Conservation (phyloP, 2,329 filamentous ascomycete species). For the Colletotrichum spaethianum region DNA sequence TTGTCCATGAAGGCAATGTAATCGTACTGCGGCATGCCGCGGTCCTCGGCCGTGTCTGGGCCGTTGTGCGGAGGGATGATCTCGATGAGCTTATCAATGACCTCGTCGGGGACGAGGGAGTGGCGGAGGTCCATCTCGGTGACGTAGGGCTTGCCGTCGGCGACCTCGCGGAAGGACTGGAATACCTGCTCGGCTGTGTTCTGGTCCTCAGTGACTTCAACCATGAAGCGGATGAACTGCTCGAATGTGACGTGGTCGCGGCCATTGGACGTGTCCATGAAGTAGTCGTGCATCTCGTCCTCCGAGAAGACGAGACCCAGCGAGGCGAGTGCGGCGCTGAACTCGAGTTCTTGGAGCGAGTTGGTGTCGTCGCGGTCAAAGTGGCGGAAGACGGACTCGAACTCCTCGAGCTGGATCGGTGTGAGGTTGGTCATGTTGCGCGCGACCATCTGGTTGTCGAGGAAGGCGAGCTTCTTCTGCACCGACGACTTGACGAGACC, state of each 20-base stretch:
- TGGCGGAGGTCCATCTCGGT: conserved; percentile 97
- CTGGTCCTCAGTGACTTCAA: conserved; percentile 98
- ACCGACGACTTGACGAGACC: conserved; percentile 92
- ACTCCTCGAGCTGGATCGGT: conserved; percentile 97
- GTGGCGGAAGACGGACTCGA: conserved; percentile 97
- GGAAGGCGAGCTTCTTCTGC: conserved; percentile 94
- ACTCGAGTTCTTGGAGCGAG: conserved; percentile 91
- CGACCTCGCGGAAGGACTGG: conserved; percentile 97
- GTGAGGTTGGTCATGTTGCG: conserved; percentile 99
- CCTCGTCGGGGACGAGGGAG: conserved; percentile 94
- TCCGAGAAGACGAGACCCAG: conserved; percentile 96
- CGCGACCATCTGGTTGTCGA: conserved; percentile 98
- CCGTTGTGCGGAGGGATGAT: conserved; percentile 90
- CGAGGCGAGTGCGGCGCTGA: conserved; percentile 94
- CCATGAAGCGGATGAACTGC: conserved; percentile 99
- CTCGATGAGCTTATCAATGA: conserved; percentile 91
- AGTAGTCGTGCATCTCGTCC: conserved; percentile 97
- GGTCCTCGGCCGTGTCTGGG: conserved; percentile 87
- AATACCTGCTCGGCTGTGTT: conserved; percentile 99
- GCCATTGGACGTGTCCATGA: conserved; percentile 86
- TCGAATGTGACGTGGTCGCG: conserved; percentile 91
- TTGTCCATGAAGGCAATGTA: conserved; percentile 98
- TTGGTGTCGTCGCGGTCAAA: conserved; percentile 96
- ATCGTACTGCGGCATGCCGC: conserved; percentile 90
- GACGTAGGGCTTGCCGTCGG: conserved; percentile 98